Base-by-base conservation (phyloP, 139 green algal species). In the Spirogloea muscicola region DNA sequence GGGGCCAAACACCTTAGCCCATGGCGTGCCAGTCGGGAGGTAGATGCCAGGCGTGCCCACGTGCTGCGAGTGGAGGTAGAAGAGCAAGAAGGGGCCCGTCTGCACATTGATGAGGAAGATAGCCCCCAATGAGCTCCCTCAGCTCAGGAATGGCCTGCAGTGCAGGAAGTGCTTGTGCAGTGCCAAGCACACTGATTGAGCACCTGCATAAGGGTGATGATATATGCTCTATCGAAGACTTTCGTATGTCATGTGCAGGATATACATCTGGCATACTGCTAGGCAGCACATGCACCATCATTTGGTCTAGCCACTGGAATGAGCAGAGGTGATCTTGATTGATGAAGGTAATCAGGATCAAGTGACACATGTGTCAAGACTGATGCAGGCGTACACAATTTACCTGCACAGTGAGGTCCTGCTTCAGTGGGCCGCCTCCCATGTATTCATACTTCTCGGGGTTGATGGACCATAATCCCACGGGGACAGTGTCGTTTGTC, bases 361-460 rank as follows among this genome's bases (percentile, higher is more conserved):
- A 57, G 10, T 10, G 5, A 68, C 43, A 68, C 10, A 55, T 21
- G 21, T 21, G 21, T 31, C 21, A 55, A 55, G 46, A 55, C 21
- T 31, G 21, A 31, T 21, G 46, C 21, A 21, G 46, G 46, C 21
- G 21, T 55, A 21, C 21, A 21, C 21, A 21, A 55, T 31, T 62
- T 68, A 74, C 64, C 52, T 74, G 64, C 5, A 74, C 64, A 71
- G 64, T 74, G 49, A 74, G 49, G 49, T 74, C 64, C 6, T 74
- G 64, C 49, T 74, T 74, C 10, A 73, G 21, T 10, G 64, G 64
- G 10, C 64, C 64, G n/a, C 64, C 64, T 69, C 64, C 64, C 16
- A 33, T 33, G 21, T 74, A 74, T 7, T 74, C 64, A 33, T 73
- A 73, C 49, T 69, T 67, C 4, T 69, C 25, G 16, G 64, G 64